Evolutionary conservation across 371 early-diverging fungal species (phyloP).

Genomic region (Umbelopsis sp.): DNA sequence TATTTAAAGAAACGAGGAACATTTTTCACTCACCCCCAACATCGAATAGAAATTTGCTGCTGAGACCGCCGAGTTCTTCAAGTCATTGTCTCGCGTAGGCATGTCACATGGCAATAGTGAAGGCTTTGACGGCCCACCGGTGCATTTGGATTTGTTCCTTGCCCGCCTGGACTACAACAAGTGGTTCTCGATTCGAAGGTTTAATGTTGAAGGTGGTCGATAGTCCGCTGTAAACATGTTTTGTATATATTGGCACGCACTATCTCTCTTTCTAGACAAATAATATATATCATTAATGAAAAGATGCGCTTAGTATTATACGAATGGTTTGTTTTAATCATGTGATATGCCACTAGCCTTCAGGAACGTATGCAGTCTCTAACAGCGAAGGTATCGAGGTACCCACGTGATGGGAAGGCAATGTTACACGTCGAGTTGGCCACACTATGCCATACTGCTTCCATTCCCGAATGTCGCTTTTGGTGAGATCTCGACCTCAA

Average conservation of each 20-base stretch:
- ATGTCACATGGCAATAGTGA: constrained; percentile 29
- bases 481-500: too few relatives aligned
- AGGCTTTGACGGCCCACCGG: constrained; percentile 42
- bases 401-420: too few relatives aligned
- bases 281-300: not conserved
- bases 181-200: constrained; percentile 33
- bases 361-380: too few relatives aligned
- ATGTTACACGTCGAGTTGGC: too few relatives aligned
- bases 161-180: constrained; percentile 73
- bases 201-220: constrained; percentile 4
- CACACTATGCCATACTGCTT: too few relatives aligned
- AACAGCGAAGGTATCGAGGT: too few relatives aligned
- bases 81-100: constrained; percentile 45
- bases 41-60: constrained; percentile 51
- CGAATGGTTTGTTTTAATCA: too few relatives aligned
- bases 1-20: too few relatives aligned
- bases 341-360: too few relatives aligned
- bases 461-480: too few relatives aligned
- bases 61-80: constrained; percentile 57
- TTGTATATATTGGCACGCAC: not conserved
- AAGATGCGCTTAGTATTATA: not conserved
- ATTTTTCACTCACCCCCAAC: too few relatives aligned
- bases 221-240: not conserved
- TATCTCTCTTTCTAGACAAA: not conserved
- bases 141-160: constrained; percentile 61